Percentiles rank a stretch among this genome's conserved stretches.
Conservation (phyloP, 768 basidiomycete species). For the Termitomyces sp. region DNA sequence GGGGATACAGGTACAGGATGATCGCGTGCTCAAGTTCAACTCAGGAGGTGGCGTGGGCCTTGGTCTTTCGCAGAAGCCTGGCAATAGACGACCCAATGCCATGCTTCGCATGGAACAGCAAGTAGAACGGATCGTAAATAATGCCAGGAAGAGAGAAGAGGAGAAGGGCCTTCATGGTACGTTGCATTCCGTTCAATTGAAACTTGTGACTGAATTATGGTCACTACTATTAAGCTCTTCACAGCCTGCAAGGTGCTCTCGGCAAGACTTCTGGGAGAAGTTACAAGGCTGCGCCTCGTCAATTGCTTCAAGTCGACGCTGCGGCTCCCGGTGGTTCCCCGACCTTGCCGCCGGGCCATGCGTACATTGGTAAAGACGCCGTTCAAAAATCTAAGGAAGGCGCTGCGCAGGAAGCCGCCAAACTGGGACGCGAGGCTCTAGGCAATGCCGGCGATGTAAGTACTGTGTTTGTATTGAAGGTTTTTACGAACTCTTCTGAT, state of each 20-base stretch:
- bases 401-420: conserved; percentile 70
- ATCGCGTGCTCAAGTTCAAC: conserved; percentile 82
- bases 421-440: conserved; percentile 69
- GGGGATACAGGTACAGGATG: conserved; percentile 68
- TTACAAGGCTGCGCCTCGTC: conserved; percentile 94
- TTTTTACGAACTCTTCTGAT: not conserved
- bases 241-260: conserved; percentile 87
- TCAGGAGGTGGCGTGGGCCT: conserved; percentile 83
- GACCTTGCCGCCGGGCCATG: conserved; percentile 38
- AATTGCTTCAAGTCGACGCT: conserved; percentile 86
- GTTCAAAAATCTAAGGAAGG: conserved; percentile 39
- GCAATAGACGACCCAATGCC: conserved; percentile 71
- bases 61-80: conserved; percentile 67
- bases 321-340: conserved; percentile 39
- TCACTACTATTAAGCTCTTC: conserved; percentile 42
- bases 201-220: not conserved
- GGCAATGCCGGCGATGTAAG: conserved; percentile 55
- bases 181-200: conserved; percentile 4
- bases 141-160: conserved; percentile 81
- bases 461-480: not conserved
- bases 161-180: conserved; percentile 69
- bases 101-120: conserved; percentile 95
- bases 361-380: conserved; percentile 54
- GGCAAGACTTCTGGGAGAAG: conserved; percentile 93
- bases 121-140: conserved; percentile 94